These are phyloP conservation scores for Annulohypoxylon nitens DNA, from an alignment of 495 filamentous ascomycete species.

Conservation along the genomic window DNA sequence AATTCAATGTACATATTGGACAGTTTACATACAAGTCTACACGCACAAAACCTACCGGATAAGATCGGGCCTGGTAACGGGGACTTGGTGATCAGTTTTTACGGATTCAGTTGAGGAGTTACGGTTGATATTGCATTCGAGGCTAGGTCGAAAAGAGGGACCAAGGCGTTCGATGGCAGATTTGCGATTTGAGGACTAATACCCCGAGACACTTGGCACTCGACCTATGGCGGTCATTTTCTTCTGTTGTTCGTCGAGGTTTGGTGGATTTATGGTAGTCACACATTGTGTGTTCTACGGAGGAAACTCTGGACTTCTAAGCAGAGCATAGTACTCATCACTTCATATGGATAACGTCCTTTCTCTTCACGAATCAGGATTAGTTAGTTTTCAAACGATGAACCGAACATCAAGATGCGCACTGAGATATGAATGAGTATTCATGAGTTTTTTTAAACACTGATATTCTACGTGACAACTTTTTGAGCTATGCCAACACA, in stretches of 20 bases:
- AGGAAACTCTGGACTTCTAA: constrained; percentile 26
- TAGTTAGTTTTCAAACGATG: constrained; percentile 29
- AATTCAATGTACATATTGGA: constrained; percentile 54
- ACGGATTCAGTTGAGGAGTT: constrained; percentile 42
- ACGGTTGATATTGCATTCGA: constrained; percentile 38
- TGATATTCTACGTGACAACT: not conserved
- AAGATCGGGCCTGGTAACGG: constrained; percentile 31
- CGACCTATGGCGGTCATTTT: constrained; percentile 39
- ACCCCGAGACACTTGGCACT: constrained; percentile 38
- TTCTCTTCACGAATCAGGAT: constrained; percentile 31
- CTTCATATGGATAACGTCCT: constrained; percentile 34
- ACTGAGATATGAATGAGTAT: constrained; percentile 8
- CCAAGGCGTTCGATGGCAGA: constrained; percentile 46
- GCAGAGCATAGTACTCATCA: constrained; percentile 16
- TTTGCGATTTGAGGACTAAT: constrained; percentile 43
- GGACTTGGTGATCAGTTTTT: constrained; percentile 42
- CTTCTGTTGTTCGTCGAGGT: constrained; percentile 37
- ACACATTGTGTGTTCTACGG: constrained; percentile 25
- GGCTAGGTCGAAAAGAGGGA: constrained; percentile 35
- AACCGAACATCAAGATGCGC: constrained; percentile 25
- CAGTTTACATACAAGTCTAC: constrained; percentile 38
- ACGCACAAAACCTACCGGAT: constrained; percentile 36
- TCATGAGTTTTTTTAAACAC: constrained; percentile 3
- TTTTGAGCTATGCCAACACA: not conserved
- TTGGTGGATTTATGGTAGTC: constrained; percentile 3